phyloP scores from a whole-genome alignment of 1,284 basidiomycete species.

The Leccinum huronense region DNA sequence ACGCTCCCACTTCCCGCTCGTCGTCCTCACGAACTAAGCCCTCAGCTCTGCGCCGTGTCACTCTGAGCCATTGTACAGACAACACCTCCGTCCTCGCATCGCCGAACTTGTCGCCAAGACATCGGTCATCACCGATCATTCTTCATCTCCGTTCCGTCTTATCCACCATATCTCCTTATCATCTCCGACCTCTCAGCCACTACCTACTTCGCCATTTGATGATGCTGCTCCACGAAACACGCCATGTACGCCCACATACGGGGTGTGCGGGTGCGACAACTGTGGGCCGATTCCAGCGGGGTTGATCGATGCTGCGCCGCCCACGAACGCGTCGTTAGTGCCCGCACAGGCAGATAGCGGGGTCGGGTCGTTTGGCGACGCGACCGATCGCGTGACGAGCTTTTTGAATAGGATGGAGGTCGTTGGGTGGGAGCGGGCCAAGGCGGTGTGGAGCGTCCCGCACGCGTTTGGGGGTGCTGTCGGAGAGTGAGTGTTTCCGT shows the following conservation, averaged over 20 bases:
- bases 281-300: constrained; percentile 41
- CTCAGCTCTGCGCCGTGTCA: constrained; percentile 38
- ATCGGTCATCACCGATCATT: constrained; percentile 13
- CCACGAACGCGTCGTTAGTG: constrained; percentile 24
- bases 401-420: constrained; percentile 55
- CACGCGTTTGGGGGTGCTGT: constrained; percentile 67
- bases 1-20: constrained; percentile 50
- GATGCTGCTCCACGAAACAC: constrained; percentile 27
- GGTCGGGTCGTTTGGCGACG: constrained; percentile 44
- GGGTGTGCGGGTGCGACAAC: constrained; percentile 69
- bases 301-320: constrained; percentile 29
- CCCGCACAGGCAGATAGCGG: constrained; percentile 32
- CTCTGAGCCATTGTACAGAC: constrained; percentile 44
- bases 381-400: constrained; percentile 61
- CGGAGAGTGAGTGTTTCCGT: constrained; percentile 42
- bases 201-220: constrained; percentile 27
- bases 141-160: constrained; percentile 33
- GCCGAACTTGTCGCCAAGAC: constrained; percentile 21
- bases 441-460: constrained; percentile 69
- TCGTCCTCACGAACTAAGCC: constrained; percentile 65
- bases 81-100: constrained; percentile 45
- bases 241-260: constrained; percentile 56
- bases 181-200: constrained; percentile 29
- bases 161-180: constrained; percentile 49
- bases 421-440: constrained; percentile 56